Percentiles rank a stretch among this genome's conserved stretches.
phyloP scores from a whole-genome alignment of 345 rosid genomes.

The Acer negundo region DNA sequence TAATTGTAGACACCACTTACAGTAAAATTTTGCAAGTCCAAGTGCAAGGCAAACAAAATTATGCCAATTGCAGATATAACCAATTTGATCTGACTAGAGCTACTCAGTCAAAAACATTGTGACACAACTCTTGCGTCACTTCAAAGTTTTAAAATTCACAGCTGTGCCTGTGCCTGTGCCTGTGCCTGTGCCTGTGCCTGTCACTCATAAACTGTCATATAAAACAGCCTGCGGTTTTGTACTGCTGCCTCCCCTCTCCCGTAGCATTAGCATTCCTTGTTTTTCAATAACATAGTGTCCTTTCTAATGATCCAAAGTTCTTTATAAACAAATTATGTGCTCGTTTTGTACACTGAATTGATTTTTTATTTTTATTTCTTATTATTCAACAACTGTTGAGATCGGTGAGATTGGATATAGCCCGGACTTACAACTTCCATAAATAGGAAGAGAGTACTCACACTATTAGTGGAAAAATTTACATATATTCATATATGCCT shows the following conservation, averaged over 20 bases:
- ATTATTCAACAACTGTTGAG: too few relatives aligned
- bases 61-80: neutral
- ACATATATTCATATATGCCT: too few relatives aligned
- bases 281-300: neutral
- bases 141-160: neutral
- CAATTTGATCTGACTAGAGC: constrained; percentile 7
- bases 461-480: too few relatives aligned
- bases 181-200: neutral
- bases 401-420: too few relatives aligned
- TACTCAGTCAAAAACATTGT: constrained; percentile 7
- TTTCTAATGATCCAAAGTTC: too few relatives aligned
- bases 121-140: constrained; percentile 31
- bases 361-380: too few relatives aligned
- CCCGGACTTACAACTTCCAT: too few relatives aligned
- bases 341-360: too few relatives aligned
- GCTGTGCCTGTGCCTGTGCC: neutral
- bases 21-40: neutral
- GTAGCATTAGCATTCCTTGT: neutral
- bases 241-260: neutral
- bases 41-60: neutral
- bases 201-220: constrained; percentile 2
- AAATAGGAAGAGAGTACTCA: too few relatives aligned
- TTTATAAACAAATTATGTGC: too few relatives aligned
- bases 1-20: neutral
- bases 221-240: too few relatives aligned